phyloP scores from a whole-genome alignment of 1,139 yeast genomes.

The Diutina mesorugosa region DNA sequence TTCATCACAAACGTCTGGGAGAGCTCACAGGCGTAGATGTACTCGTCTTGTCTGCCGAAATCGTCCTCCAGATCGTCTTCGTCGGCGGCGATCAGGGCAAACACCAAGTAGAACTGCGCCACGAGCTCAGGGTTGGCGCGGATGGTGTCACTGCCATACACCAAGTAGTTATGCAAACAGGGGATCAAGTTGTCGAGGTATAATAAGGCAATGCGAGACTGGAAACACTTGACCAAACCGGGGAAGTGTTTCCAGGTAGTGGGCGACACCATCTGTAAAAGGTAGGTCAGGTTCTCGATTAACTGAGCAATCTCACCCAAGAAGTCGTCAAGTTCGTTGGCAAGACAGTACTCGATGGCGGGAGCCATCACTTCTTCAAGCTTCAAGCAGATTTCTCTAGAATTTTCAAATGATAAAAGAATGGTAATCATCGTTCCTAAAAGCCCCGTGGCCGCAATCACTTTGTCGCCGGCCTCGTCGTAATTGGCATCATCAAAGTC shows the following conservation, averaged over 20 bases:
- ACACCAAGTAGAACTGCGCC: conserved; percentile 17
- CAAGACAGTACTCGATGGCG: conserved; percentile 54
- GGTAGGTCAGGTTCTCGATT: conserved; percentile 74
- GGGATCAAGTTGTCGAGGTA: conserved; percentile 72
- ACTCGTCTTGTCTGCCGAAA: conserved; percentile 21
- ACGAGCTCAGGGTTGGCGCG: conserved; percentile 15
- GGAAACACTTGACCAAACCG: conserved; percentile 39
- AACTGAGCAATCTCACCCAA: conserved; percentile 74
- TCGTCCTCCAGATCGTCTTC: conserved; percentile 24
- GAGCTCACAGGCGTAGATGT: conserved; percentile 37
- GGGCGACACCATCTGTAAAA: conserved; percentile 59
- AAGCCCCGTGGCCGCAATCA: conserved; percentile 79
- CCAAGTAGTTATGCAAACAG: conserved; percentile 62
- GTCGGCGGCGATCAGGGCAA: conserved; percentile 24
- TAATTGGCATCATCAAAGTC: conserved; percentile 27
- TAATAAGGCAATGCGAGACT: conserved; percentile 40
- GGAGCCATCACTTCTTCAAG: conserved; percentile 70
- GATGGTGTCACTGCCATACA: conserved; percentile 51
- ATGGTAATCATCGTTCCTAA: conserved; percentile 81
- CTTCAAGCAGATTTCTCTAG: conserved; percentile 48
- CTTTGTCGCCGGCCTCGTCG: conserved; percentile 58
- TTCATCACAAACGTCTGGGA: conserved; percentile 43
- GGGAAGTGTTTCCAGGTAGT: conserved; percentile 66
- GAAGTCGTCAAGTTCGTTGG: conserved; percentile 59
- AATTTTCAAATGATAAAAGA: conserved; percentile 75